Conservation (phyloP, 768 basidiomycete genomes). For the Rhizopogon vesiculosus region DNA sequence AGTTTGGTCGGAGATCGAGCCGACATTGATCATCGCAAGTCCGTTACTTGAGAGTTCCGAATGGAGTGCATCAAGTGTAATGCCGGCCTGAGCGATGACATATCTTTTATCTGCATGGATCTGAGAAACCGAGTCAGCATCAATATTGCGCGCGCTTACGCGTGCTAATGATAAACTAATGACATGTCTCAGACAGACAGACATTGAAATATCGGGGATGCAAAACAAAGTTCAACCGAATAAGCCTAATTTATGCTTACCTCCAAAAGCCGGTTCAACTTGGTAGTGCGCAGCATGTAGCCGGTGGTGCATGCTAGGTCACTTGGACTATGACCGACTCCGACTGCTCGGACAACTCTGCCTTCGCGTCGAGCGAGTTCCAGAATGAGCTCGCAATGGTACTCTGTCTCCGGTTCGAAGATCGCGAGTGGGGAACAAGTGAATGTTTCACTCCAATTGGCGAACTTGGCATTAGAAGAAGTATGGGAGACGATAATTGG, state of each 20-base stretch:
- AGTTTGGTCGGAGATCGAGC: slow-evolving; percentile 95
- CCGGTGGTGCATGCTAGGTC: slow-evolving; percentile 89
- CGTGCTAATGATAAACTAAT: slow-evolving; percentile 1
- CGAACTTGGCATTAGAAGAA: slow-evolving; percentile 45
- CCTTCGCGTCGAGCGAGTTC: slow-evolving; percentile 75
- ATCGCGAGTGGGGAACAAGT: slow-evolving; percentile 60
- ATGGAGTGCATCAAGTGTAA: slow-evolving; percentile 74
- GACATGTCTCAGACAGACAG: background rate
- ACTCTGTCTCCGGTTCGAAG: slow-evolving; percentile 69
- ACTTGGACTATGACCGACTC: slow-evolving; percentile 89
- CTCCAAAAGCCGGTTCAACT: slow-evolving; percentile 68
- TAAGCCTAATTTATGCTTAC: slow-evolving; percentile 42
- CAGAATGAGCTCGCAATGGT: slow-evolving; percentile 70
- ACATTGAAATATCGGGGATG: background rate
- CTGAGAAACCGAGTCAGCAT: slow-evolving; percentile 32
- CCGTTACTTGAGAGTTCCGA: slow-evolving; percentile 54
- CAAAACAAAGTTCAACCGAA: slow-evolving; percentile 10
- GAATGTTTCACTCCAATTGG: slow-evolving; percentile 88
- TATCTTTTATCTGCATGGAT: slow-evolving; percentile 63
- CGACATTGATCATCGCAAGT: slow-evolving; percentile 88
- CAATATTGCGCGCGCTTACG: background rate
- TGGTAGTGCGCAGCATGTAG: slow-evolving; percentile 79
- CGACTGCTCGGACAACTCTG: slow-evolving; percentile 73
- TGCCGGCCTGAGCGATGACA: slow-evolving; percentile 73
- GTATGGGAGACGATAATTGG: slow-evolving; percentile 48